A percentile compares a stretch with the other conserved stretches of the same genome.
Conservation (phyloP, 2,329 filamentous ascomycete species). For the Blumeriella jaapii region DNA sequence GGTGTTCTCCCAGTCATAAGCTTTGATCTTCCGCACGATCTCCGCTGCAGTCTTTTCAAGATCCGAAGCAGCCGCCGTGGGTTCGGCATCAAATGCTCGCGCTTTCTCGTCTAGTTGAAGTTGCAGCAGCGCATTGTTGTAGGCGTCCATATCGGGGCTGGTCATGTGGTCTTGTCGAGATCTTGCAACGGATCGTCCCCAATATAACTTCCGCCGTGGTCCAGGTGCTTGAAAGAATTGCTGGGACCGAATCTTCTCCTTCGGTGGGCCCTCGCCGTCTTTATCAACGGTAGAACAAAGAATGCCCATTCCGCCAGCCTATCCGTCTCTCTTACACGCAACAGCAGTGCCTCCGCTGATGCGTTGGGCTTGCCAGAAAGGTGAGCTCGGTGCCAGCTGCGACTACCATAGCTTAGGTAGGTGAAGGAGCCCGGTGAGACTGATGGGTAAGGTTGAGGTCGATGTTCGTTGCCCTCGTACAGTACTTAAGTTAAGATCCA, state of each 20-base stretch:
- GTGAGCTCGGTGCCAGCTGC: constrained; percentile 1
- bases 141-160: constrained; percentile 8
- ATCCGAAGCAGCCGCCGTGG: constrained; percentile 14
- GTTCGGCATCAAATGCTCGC: constrained; percentile 24
- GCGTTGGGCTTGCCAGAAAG: constrained; percentile 5
- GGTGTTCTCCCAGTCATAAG: constrained; percentile 21
- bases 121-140: constrained; percentile 14
- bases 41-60: constrained; percentile 21
- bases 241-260: constrained; percentile 15
- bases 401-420: constrained; percentile 6
- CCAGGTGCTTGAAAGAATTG: constrained; percentile 9
- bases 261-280: constrained; percentile 21
- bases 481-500: too few relatives aligned
- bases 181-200: constrained; percentile 8
- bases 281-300: constrained; percentile 23
- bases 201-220: constrained; percentile 22
- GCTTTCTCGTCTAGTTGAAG: constrained; percentile 20
- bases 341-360: constrained; percentile 6
- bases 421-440: constrained; percentile 3
- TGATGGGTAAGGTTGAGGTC: not conserved
- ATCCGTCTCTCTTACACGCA: constrained; percentile 5
- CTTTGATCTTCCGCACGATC: constrained; percentile 22
- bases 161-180: constrained; percentile 7
- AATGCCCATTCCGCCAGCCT: constrained; percentile 21
- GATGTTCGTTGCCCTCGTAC: not conserved